phyloP scores from a whole-genome alignment of 2,329 filamentous ascomycete species.

The Pseudopithomyces chartarum region DNA sequence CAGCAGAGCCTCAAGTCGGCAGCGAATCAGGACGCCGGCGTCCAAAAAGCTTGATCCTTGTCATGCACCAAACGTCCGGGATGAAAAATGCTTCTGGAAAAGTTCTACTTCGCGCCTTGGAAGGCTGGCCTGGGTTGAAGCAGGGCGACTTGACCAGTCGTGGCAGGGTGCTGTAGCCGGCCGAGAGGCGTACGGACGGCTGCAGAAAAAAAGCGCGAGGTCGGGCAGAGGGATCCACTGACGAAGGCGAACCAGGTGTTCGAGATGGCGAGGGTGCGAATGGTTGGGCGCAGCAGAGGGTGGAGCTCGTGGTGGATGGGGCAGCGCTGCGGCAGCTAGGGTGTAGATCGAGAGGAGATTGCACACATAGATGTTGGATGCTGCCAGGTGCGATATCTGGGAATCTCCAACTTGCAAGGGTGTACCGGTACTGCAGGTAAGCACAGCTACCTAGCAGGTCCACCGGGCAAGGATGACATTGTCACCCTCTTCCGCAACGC shows the following conservation, averaged over 20 bases:
- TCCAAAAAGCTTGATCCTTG: background rate
- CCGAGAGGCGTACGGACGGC: background rate
- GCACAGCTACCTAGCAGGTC: background rate
- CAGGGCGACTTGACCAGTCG: background rate
- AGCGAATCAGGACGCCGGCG: background rate
- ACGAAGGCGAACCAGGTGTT: background rate
- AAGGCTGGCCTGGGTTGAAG: background rate
- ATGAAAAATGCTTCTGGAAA: conserved; percentile 3
- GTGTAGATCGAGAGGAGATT: background rate
- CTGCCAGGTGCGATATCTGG: conserved; percentile 1
- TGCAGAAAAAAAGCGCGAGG: conserved; percentile 1
- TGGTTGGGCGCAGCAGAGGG: background rate
- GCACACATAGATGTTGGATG: background rate
- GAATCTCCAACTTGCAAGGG: too few species aligned
- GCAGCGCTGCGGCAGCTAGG: background rate
- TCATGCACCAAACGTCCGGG: background rate
- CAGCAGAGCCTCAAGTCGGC: background rate
- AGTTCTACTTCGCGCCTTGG: background rate
- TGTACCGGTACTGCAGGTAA: too few species aligned
- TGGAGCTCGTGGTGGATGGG: background rate
- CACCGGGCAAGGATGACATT: background rate
- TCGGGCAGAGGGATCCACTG: background rate
- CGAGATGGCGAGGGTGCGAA: background rate
- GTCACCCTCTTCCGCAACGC: conserved; percentile 7
- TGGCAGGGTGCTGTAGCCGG: background rate